Evolutionary conservation across 257 asterid genomes (phyloP).

Genomic region (Ilex aquifolium): DNA sequence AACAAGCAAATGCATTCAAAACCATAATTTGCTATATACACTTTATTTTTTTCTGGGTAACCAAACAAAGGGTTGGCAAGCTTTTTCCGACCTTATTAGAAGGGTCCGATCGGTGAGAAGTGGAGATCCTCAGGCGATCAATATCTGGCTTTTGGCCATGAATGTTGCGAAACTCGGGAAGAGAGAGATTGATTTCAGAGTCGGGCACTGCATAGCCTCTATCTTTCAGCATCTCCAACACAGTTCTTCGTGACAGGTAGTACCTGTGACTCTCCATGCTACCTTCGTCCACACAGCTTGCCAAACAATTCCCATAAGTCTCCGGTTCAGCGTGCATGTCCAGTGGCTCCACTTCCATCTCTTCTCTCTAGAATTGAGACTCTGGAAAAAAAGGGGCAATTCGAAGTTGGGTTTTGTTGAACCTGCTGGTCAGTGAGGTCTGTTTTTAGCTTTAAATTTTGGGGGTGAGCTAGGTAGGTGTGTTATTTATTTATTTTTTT

Average conservation of each 20-base stretch:
- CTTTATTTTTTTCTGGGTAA: too few relatives aligned
- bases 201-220: slow-evolving; percentile 79
- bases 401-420: too few relatives aligned
- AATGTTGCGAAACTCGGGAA: slow-evolving; percentile 53
- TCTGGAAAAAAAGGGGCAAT: too few relatives aligned
- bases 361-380: background rate
- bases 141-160: slow-evolving; percentile 43
- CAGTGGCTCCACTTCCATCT: background rate
- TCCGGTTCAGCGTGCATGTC: slow-evolving; percentile 26
- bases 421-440: too few relatives aligned
- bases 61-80: background rate
- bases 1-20: too few relatives aligned
- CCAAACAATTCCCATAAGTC: slow-evolving; percentile 37
- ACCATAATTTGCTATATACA: too few relatives aligned
- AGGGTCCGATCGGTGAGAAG: slow-evolving; percentile 67
- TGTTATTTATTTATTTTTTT: too few relatives aligned
- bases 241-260: slow-evolving; percentile 69
- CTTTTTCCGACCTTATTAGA: slow-evolving; percentile 43
- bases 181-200: slow-evolving; percentile 56
- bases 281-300: slow-evolving; percentile 48
- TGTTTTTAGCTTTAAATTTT: too few relatives aligned
- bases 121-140: slow-evolving; percentile 46
- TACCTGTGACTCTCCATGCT: slow-evolving; percentile 64
- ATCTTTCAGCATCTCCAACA: slow-evolving; percentile 86
- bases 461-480: background rate